phyloP scores from a whole-genome alignment of 768 basidiomycete species.

The Russula brevipes region DNA sequence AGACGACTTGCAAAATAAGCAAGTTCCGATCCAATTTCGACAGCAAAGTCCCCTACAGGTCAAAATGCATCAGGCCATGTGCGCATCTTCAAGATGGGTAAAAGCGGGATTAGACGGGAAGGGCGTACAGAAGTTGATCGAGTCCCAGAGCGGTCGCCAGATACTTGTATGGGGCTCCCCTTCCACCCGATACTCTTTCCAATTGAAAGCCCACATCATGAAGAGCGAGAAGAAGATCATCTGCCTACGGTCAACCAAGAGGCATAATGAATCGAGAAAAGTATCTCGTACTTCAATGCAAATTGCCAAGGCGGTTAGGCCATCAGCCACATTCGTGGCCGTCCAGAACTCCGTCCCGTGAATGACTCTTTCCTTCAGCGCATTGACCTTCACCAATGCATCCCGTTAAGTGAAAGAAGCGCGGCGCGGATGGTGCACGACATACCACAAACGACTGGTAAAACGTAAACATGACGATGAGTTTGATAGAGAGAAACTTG shows the following conservation, averaged over 20 bases:
- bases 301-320: constrained; percentile 73
- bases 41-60: constrained; percentile 36
- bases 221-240: constrained; percentile 76
- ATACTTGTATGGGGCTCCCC: constrained; percentile 48
- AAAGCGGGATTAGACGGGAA: neutral
- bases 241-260: constrained; percentile 34
- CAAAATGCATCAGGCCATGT: constrained; percentile 34
- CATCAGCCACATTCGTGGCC: constrained; percentile 75
- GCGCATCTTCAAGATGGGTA: constrained; percentile 9
- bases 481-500: constrained; percentile 84
- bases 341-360: constrained; percentile 84
- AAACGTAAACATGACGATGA: constrained; percentile 84
- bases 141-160: constrained; percentile 69
- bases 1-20: constrained; percentile 51
- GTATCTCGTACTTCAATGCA: constrained; percentile 66
- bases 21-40: constrained; percentile 60
- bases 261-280: constrained; percentile 8
- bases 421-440: neutral
- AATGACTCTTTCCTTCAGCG: constrained; percentile 65
- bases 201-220: constrained; percentile 83
- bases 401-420: too few relatives aligned
- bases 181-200: constrained; percentile 53
- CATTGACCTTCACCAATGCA: constrained; percentile 46
- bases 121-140: constrained; percentile 44
- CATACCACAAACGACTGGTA: constrained; percentile 73